phyloP scores from a whole-genome alignment of 108 stramenopile genomes.

The Ochromonas danica region DNA sequence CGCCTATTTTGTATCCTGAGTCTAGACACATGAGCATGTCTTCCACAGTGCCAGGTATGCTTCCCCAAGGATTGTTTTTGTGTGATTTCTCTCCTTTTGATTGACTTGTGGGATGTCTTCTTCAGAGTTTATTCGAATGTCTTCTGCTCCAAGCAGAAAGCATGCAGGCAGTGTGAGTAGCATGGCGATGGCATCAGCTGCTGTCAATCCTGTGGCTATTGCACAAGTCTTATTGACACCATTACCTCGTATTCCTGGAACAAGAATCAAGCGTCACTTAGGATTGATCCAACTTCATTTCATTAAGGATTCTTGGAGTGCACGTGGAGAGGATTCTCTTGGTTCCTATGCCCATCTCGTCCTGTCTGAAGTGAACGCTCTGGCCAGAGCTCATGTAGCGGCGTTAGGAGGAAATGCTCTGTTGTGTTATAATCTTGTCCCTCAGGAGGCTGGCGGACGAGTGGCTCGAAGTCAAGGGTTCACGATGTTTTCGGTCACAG shows the following conservation, averaged over 20 bases:
- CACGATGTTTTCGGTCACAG: conserved; percentile 29
- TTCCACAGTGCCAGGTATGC: too few relatives aligned
- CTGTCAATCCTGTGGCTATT: too few relatives aligned
- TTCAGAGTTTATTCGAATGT: too few relatives aligned
- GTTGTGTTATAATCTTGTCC: conserved; percentile 27
- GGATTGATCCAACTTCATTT: conserved; percentile 9
- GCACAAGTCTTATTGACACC: conserved; percentile 2
- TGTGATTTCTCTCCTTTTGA: too few relatives aligned
- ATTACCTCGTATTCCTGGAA: background rate
- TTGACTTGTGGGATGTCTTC: too few relatives aligned
- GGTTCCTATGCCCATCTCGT: conserved; percentile 3
- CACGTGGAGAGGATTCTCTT: conserved; percentile 4
- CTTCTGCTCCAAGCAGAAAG: too few relatives aligned
- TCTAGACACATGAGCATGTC: too few relatives aligned
- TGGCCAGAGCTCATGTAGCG: conserved; percentile 27
- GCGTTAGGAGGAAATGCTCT: conserved; percentile 34
- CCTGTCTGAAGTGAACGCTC: conserved; percentile 22
- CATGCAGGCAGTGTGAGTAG: too few relatives aligned
- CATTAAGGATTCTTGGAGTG: conserved; percentile 22
- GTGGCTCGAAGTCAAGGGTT: conserved; percentile 19
- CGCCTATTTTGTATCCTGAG: too few relatives aligned
- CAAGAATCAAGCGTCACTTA: background rate
- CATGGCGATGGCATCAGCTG: too few relatives aligned
- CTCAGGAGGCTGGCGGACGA: conserved; percentile 11
- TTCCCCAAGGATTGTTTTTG: too few relatives aligned